Base-by-base conservation (phyloP, 345 rosid species). In the Noccaea caerulescens region DNA sequence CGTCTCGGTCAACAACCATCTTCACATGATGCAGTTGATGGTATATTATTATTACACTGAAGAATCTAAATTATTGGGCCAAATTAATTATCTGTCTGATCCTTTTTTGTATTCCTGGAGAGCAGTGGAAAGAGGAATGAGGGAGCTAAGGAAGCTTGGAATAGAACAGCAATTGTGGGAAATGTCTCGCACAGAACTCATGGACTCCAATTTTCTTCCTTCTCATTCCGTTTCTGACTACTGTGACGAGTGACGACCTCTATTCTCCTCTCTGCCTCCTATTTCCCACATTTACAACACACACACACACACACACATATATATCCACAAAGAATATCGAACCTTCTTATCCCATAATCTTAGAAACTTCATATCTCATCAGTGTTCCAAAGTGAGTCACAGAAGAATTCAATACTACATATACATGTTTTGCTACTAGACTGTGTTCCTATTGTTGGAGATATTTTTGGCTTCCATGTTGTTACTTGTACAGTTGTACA, bases 151-250 rank as follows among this genome's bases (percentile, higher is more conserved):
- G 82, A 92, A 92, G 79, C 81, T 92, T 72, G 88, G 94, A 60
- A 88, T 92, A 54, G 96, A 92, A 76, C 98, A 84, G 59, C 96
- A 86, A 60, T 86, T 92, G 13, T 92, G 98, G 96, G 96, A 86
- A 83, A 87, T 89, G 27, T 92, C 98, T 68, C 82, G 98, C 32
- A 78, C 71, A 72, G 88, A 86, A 68, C 87, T 77, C 59, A 87
- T 80, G 25, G 83, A 73, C 58, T 76, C 70, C 56, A 33, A 36
- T 71, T 73, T 73, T 25, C 64, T 71, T 78, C 82, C 69, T 68
- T 66, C 77, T 51, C 62, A 8, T 14, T 68, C 73, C 12, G 69
- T 55, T 60, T 75, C 78, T 68, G 78, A 75, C 73, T 60, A 13
- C 36, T 51, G 30, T 53, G 73, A 75, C 14, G 78, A 75, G 36